Evolutionary conservation across 2,329 filamentous ascomycete species (phyloP).

Genomic region (Fusarium chuoi): DNA sequence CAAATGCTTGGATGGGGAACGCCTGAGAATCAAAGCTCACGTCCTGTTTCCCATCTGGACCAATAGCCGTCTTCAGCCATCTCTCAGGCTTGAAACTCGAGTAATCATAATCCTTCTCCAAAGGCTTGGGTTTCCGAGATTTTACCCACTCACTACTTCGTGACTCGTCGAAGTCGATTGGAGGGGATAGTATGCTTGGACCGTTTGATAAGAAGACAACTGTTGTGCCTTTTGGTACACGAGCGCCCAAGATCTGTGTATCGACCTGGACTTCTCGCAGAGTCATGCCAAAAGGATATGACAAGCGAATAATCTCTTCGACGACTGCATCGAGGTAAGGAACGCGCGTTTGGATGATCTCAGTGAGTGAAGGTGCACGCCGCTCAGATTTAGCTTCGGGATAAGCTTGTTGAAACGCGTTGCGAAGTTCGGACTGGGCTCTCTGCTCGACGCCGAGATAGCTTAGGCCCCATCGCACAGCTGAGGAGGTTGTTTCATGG

Average conservation of each 20-base stretch:
- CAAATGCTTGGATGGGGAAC: conserved; percentile 49
- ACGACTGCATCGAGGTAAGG: conserved; percentile 27
- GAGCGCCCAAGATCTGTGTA: conserved; percentile 15
- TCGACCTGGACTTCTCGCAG: conserved; percentile 16
- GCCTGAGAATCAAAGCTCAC: conserved; percentile 44
- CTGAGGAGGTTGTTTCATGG: conserved; percentile 27
- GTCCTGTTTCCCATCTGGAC: not conserved
- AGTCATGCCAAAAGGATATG: conserved; percentile 14
- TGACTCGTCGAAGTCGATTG: conserved; percentile 1
- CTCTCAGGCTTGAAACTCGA: conserved; percentile 19
- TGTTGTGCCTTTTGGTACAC: conserved; percentile 25
- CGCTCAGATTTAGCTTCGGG: not conserved
- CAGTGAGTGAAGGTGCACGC: conserved; percentile 3
- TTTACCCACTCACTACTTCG: conserved; percentile 15
- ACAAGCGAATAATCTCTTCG: conserved; percentile 16
- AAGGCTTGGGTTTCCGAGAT: not conserved
- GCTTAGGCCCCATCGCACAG: conserved; percentile 20
- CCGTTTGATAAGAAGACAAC: conserved; percentile 25
- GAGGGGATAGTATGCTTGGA: conserved; percentile 6
- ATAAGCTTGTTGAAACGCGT: conserved; percentile 7
- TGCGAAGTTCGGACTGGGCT: conserved; percentile 5
- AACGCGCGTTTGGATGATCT: conserved; percentile 18
- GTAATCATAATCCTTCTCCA: not conserved
- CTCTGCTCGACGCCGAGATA: conserved; percentile 20
- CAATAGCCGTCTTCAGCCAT: conserved; percentile 1